phyloP scores from a whole-genome alignment of 257 asterid genomes.

The Solanum stenotomum region DNA sequence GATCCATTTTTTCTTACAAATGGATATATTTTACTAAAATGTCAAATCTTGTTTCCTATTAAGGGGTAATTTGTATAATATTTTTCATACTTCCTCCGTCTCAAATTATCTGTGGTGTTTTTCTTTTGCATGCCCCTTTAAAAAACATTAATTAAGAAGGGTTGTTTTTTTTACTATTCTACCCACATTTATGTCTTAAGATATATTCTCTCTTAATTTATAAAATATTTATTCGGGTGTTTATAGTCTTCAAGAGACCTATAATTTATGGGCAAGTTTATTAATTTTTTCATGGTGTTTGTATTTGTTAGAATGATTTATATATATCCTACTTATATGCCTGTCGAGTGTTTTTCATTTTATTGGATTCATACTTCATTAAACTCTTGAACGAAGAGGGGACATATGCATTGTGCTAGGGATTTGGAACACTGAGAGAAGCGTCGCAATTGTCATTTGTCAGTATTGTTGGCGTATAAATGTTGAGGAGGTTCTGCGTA shows the following conservation, averaged over 20 bases:
- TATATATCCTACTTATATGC: neutral
- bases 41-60: neutral
- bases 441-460: no score
- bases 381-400: neutral
- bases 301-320: neutral
- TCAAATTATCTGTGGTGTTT: conserved; percentile 16
- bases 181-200: neutral
- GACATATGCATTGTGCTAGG: neutral
- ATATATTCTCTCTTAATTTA: neutral
- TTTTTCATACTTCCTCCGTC: neutral
- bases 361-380: neutral
- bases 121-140: neutral
- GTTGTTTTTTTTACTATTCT: neutral
- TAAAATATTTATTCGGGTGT: neutral
- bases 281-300: neutral
- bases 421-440: neutral
- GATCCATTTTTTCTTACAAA: neutral
- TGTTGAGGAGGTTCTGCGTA: neutral
- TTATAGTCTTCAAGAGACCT: neutral
- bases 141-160: neutral
- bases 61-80: neutral
- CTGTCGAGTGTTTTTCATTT: neutral
- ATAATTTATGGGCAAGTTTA: neutral
- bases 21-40: neutral
- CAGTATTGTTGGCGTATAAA: neutral